Conservation (phyloP, 345 rosid species). For the Eutrema japonicum region DNA sequence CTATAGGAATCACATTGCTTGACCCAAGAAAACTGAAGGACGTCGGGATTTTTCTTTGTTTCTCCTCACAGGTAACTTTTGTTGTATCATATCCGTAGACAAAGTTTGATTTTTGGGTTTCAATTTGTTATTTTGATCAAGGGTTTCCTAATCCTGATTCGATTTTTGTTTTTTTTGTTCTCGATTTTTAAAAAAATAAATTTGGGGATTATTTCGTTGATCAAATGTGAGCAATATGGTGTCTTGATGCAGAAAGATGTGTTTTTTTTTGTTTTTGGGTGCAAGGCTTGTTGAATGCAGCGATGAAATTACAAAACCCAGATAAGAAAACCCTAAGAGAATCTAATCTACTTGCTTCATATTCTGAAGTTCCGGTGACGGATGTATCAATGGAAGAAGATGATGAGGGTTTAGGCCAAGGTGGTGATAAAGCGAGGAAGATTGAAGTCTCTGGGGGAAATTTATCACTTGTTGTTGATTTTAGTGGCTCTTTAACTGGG, state of each 20-base stretch:
- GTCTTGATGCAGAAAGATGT: conserved; percentile 18
- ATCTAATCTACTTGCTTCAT: conserved; percentile 39
- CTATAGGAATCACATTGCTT: conserved; percentile 22
- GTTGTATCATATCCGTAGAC: not conserved
- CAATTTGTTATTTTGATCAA: not conserved
- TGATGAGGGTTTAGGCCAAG: conserved; percentile 26
- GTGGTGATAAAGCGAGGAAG: conserved; percentile 46
- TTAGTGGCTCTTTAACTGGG: conserved; percentile 49
- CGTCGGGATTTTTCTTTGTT: not conserved
- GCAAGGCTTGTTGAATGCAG: conserved; percentile 38
- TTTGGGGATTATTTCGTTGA: conserved; percentile 1
- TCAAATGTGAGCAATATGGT: conserved; percentile 11
- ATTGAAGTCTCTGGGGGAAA: conserved; percentile 59
- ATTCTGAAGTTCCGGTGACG: conserved; percentile 35
- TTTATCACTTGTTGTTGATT: conserved; percentile 74
- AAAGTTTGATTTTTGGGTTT: conserved; percentile 3
- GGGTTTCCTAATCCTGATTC: conserved; percentile 17
- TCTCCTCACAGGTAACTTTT: conserved; percentile 26
- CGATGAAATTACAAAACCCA: conserved; percentile 49
- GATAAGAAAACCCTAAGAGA: conserved; percentile 55
- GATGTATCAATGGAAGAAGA: conserved; percentile 46
- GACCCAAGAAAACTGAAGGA: not conserved
- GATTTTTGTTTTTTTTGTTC: not conserved
- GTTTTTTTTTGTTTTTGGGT: not conserved
- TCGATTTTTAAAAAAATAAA: not conserved